A percentile compares a stretch with the other conserved stretches of the same genome.
phyloP scores from a whole-genome alignment of 2,329 filamentous ascomycete genomes.

The Verticillium isaacii region DNA sequence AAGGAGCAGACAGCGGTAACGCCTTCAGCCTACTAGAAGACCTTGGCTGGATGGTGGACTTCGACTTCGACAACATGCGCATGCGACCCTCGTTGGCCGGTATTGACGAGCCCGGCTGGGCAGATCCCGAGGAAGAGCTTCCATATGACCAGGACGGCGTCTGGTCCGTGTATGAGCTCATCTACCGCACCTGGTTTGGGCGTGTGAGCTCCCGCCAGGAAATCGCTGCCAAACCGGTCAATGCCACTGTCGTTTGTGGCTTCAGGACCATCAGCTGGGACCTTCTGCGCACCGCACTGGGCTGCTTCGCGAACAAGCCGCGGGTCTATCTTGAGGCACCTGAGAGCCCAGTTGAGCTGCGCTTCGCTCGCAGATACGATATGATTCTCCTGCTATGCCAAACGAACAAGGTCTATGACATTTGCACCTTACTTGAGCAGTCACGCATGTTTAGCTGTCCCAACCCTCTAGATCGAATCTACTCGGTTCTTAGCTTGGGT shows the following conservation, averaged over 20 bases:
- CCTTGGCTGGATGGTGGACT: not conserved
- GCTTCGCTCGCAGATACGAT: not conserved
- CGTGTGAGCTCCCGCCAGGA: not conserved
- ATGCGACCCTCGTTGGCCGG: not conserved
- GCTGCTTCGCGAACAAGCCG: not conserved
- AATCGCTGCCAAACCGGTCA: not conserved
- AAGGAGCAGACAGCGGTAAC: not conserved
- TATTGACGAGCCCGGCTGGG: not conserved
- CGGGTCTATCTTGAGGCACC: not conserved
- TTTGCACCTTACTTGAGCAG: not conserved
- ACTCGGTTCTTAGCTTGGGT: not conserved
- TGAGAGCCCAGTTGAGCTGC: not conserved
- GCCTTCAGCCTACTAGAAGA: not conserved
- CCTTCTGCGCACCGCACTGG: not conserved
- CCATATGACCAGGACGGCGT: not conserved
- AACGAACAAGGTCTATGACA: not conserved
- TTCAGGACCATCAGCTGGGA: not conserved
- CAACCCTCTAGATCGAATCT: not conserved
- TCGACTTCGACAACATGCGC: not conserved
- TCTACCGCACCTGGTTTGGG: not conserved
- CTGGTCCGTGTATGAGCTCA: not conserved
- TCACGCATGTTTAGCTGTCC: not conserved
- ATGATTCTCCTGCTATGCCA: not conserved
- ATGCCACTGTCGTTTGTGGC: not conserved
- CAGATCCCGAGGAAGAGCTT: not conserved